Evolutionary conservation across 495 filamentous ascomycete genomes (phyloP), one percentile per base, ranked within the genome.

Genomic region (Tuber indicum): DNA sequence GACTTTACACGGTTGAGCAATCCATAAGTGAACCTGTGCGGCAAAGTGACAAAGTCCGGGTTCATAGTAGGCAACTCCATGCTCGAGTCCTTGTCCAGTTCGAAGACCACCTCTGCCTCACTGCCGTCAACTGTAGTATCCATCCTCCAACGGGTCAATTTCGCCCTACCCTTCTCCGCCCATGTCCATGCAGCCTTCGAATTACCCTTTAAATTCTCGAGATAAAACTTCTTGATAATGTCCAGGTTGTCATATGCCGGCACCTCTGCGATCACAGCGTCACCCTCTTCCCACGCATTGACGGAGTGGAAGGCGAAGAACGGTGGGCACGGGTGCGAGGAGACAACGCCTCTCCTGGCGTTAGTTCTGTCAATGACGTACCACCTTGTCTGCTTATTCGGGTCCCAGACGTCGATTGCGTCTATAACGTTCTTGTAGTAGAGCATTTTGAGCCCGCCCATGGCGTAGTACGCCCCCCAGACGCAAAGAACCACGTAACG

Each of bases 271-370:
- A 84, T 74, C 19, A 84, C 71, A 43, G 84, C 84, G 19, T 84
- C 75, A 0, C 72, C 75, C 75, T 92, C 89, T 77, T 93, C 90
- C 84, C 89, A 94, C 0, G 92, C 88, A 79, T 94, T 94, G 80
- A 92, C 86, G 8, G 90, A 88, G 84, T 95, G 92, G 84, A 94
- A 94, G 84, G 87, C 89, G 85, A 93, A 95, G 75, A 91, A 90
- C 17, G 73, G 73, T 19, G 76, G 73, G 12, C 79, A 62, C 5
- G 72, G 49, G 66, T 84, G 86, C 12, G 81, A 82, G 23, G 82
- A 83, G 17, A 86, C 78, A 16, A 86, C 75, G 0, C 84, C 86
- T 36, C 83, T 80, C 17, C 82, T 85, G 26, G 83, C 69, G 0
- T 82, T 70, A 0, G 76, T 77, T 26, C 81, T 87, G 79, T 94